Evolutionary conservation across 306 rosid genomes (phyloP).

Genomic region (Fragaria ananassa): DNA sequence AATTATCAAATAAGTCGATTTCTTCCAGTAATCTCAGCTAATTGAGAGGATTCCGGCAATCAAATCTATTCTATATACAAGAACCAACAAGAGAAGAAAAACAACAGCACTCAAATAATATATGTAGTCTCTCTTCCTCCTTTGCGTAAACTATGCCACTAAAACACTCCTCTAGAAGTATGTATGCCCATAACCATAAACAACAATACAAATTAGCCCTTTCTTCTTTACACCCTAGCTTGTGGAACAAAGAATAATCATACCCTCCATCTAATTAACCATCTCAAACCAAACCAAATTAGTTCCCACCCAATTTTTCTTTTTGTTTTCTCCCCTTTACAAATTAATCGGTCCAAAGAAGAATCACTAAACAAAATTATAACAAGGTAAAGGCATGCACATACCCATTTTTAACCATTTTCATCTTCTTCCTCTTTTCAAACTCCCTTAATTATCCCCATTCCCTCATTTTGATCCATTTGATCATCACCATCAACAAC

Average conservation of each 20-base stretch:
- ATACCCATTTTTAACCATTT: conserved; percentile 22
- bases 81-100: background rate
- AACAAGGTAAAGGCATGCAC: background rate
- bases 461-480: conserved; percentile 1
- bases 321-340: background rate
- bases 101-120: background rate
- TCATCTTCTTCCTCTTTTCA: conserved; percentile 13
- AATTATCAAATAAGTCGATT: background rate
- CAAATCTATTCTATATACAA: background rate
- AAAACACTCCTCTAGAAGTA: conserved; percentile 4
- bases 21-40: background rate
- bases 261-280: conserved; percentile 3
- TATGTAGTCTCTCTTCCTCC: background rate
- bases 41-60: background rate
- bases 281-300: conserved; percentile 7
- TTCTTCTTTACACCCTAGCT: conserved; percentile 9
- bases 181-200: background rate
- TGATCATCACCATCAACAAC: background rate
- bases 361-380: background rate
- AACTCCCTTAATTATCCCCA: conserved; percentile 16
- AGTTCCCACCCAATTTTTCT: background rate
- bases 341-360: background rate
- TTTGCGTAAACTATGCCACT: background rate
- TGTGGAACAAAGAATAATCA: background rate
- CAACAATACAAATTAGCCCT: background rate